Conservation (phyloP, 495 filamentous ascomycete genomes). For the Penicillium roqueforti region DNA sequence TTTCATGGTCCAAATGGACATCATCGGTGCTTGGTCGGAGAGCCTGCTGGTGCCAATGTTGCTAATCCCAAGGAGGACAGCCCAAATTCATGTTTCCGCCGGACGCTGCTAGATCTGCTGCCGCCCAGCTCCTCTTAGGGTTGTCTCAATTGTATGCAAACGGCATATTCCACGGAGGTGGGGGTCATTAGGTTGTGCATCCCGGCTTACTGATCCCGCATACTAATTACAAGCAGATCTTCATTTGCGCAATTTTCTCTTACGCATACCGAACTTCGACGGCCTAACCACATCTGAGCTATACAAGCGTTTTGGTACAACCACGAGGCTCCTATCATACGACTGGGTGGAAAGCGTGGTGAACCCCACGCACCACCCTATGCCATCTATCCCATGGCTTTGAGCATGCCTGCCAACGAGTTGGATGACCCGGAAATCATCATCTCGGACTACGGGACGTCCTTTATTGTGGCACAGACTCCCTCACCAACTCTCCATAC, state of each 20-base stretch:
- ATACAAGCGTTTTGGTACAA: conserved; percentile 22
- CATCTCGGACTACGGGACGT: conserved; percentile 25
- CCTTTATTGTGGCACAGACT: conserved; percentile 18
- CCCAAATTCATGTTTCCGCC: conserved; percentile 24
- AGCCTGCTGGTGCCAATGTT: conserved; percentile 27
- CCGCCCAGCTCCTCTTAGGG: conserved; percentile 23
- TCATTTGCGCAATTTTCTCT: conserved; percentile 23
- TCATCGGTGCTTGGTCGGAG: conserved; percentile 28
- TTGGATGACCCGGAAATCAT: conserved; percentile 19
- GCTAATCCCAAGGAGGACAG: conserved; percentile 26
- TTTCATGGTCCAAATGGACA: conserved; percentile 30
- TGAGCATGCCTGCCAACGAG: conserved; percentile 21
- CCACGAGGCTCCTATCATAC: conserved; percentile 23
- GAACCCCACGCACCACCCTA: conserved; percentile 21
- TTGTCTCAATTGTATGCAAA: conserved; percentile 22
- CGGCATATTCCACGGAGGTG: conserved; percentile 23
- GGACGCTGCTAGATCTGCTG: conserved; percentile 25
- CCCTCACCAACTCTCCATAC: conserved; percentile 21
- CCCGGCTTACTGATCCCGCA: conserved; percentile 2
- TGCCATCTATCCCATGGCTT: conserved; percentile 19
- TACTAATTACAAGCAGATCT: conserved; percentile 21
- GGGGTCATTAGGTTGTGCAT: conserved; percentile 7
- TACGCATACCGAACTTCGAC: conserved; percentile 16
- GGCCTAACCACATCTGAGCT: conserved; percentile 19
- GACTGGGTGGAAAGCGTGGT: conserved; percentile 20